These are phyloP conservation scores for Ustilago curta DNA, from an alignment of 1,284 basidiomycete species.

Conservation along the genomic window DNA sequence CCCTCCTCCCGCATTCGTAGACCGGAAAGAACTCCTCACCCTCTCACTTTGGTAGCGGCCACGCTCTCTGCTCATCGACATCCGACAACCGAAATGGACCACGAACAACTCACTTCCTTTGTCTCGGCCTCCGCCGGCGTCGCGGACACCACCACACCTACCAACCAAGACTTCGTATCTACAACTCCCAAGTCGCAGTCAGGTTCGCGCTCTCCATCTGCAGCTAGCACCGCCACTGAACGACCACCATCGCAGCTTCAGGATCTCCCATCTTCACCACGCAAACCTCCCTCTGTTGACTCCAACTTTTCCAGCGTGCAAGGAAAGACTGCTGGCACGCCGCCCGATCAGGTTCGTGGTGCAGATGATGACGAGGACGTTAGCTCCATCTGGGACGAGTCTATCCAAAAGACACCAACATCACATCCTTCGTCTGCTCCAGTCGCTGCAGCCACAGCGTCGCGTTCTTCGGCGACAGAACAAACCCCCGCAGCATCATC, in stretches of 20 bases:
- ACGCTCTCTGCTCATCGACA: background rate
- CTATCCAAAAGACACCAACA: conserved; percentile 9
- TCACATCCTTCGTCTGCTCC: conserved; percentile 1
- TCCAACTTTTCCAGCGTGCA: conserved; percentile 54
- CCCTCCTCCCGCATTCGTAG: background rate
- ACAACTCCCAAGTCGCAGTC: background rate
- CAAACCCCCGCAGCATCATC: conserved; percentile 2
- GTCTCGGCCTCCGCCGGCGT: conserved; percentile 25
- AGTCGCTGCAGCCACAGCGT: background rate
- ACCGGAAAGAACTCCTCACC: background rate
- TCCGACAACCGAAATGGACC: conserved; percentile 19
- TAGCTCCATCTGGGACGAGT: conserved; percentile 47
- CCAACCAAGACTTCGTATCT: background rate
- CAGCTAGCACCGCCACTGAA: conserved; percentile 29
- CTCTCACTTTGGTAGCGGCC: background rate
- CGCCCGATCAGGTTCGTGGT: conserved; percentile 17
- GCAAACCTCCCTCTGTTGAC: conserved; percentile 40
- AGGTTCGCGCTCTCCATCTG: conserved; percentile 25
- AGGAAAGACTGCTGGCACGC: conserved; percentile 47
- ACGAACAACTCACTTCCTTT: conserved; percentile 21
- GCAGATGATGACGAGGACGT: conserved; percentile 18
- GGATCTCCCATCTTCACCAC: conserved; percentile 13
- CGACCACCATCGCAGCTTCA: conserved; percentile 10
- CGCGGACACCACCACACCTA: conserved; percentile 1
- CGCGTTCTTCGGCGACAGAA: background rate